Percentiles rank a stretch among this genome's conserved stretches.
Evolutionary conservation across 805 yeast genomes (phyloP).

Genomic region (Sugiyamaella lignohabitans): DNA sequence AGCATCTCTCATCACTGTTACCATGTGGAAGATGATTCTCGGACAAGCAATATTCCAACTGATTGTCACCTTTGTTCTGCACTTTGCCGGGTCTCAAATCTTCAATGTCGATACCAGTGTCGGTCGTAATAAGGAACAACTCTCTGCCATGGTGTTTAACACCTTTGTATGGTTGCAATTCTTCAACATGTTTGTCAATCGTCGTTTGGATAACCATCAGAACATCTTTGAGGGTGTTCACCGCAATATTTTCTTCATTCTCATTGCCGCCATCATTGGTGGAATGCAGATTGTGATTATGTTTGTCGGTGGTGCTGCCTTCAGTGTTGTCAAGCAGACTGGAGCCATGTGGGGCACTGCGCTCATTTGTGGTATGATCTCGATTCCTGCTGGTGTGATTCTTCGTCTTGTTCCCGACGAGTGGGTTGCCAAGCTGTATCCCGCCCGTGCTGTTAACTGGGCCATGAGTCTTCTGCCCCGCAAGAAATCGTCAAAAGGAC

Average conservation of each 20-base stretch:
- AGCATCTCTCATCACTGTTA: conserved; percentile 71
- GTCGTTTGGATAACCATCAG: conserved; percentile 79
- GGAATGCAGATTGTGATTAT: conserved; percentile 83
- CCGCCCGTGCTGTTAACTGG: conserved; percentile 23
- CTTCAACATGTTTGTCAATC: conserved; percentile 83
- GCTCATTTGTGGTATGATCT: conserved; percentile 66
- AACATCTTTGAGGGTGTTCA: conserved; percentile 78
- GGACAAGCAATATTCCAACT: conserved; percentile 82
- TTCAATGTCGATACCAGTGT: conserved; percentile 35
- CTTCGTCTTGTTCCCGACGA: conserved; percentile 79
- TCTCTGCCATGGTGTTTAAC: conserved; percentile 85
- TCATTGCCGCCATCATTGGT: conserved; percentile 66
- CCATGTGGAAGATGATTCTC: conserved; percentile 98
- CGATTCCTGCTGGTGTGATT: conserved; percentile 73
- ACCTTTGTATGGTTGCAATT: conserved; percentile 97
- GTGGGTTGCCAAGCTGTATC: conserved; percentile 25
- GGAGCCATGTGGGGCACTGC: conserved; percentile 89
- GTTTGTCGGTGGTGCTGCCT: conserved; percentile 97
- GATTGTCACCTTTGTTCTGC: conserved; percentile 67
- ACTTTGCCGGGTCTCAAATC: conserved; percentile 65
- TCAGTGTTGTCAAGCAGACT: conserved; percentile 72
- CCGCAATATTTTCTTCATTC: conserved; percentile 76
- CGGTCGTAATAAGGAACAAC: conserved; percentile 47
- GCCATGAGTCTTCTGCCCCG: conserved; percentile 15
- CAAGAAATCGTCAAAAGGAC: conserved; percentile 18